A percentile compares a stretch with the other conserved stretches of the same genome.
Evolutionary conservation across 257 asterid species (phyloP).

Genomic region (Leonotis leonurus): DNA sequence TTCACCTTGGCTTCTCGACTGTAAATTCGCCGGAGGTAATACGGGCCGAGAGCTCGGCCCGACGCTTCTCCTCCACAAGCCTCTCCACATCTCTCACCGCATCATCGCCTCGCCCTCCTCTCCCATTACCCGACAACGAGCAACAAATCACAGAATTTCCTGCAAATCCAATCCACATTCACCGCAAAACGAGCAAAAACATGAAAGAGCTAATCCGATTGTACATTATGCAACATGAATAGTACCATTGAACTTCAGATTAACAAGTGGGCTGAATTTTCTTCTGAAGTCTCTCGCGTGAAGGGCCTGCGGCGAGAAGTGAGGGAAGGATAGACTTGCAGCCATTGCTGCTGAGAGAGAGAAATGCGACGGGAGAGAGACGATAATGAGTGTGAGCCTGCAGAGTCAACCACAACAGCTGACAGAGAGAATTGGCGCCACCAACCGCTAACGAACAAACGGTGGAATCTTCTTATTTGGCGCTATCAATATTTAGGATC

Average conservation of each 20-base stretch:
- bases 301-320: slow-evolving; percentile 35
- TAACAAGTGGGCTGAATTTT: slow-evolving; percentile 20
- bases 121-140: slow-evolving; percentile 44
- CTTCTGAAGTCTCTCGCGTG: slow-evolving; percentile 13
- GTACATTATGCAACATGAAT: slow-evolving; percentile 9
- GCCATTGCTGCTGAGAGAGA: slow-evolving; percentile 56
- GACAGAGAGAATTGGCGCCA: not conserved
- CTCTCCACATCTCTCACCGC: slow-evolving; percentile 51
- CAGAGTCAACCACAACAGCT: not conserved
- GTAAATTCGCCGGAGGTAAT: slow-evolving; percentile 84
- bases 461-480: slow-evolving; percentile 11
- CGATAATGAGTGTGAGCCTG: slow-evolving; percentile 22
- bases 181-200: too few relatives aligned
- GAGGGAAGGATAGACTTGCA: slow-evolving; percentile 42
- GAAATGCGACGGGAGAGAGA: too few relatives aligned
- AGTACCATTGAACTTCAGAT: slow-evolving; percentile 27
- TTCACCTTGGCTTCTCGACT: slow-evolving; percentile 59
- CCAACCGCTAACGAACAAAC: slow-evolving; percentile 26
- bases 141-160: slow-evolving; percentile 47
- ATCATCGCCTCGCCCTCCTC: slow-evolving; percentile 31
- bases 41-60: slow-evolving; percentile 81
- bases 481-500: not conserved
- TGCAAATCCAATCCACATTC: slow-evolving; percentile 35
- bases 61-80: slow-evolving; percentile 53
- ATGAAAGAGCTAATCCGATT: not conserved